Evolutionary conservation across 768 basidiomycete species (phyloP), one percentile per base, ranked within the genome.

Genomic region (Tylopilus subfusipes): DNA sequence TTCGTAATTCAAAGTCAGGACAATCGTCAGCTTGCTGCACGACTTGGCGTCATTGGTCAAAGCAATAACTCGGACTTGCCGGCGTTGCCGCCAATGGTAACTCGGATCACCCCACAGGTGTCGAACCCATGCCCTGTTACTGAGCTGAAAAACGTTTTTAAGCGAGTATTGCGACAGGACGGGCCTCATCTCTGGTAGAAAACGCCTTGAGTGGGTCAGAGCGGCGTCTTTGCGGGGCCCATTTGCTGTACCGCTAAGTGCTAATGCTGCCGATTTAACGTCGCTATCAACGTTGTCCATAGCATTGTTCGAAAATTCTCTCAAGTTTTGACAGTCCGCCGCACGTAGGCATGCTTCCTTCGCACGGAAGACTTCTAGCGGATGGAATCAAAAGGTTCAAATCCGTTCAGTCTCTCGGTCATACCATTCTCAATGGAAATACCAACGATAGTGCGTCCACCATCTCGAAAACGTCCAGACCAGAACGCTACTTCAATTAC

Each of bases 1-100:
- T 67, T 60, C 66, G 62, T 57, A 56, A 60, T 66, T 57, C 68
- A 65, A 66, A 58, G 57, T 60, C 67, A 63, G 57, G 57, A 55
- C 57, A 50, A 11, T 59, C 52, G 43, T 47, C 40, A 54, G 55
- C 63, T 42, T 65, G 53, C 51, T 56, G 60, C 55, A 42, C 53
- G 40, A 45, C 54, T 50, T 55, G 42, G 54, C 45, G 54, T 57
- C 50, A 57, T 57, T 47, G 50, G 52, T 43, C 44, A 48, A 44
- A 14, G 54, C 38, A 39, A 47, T 57, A 39, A 33, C 48, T 46
- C 46, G 51, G 34, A 48, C 56, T 55, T 56, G 53, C 62, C 55
- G 52, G 58, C 63, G 60, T 55, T 56, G 53, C 62, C 55, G 52
- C 58, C 63, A 61, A 56, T 54, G 48, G 54, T 47, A 56, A 56